phyloP scores from a whole-genome alignment of 176 grass and related monocot species.

The Bolboschoenus planiculmis region DNA sequence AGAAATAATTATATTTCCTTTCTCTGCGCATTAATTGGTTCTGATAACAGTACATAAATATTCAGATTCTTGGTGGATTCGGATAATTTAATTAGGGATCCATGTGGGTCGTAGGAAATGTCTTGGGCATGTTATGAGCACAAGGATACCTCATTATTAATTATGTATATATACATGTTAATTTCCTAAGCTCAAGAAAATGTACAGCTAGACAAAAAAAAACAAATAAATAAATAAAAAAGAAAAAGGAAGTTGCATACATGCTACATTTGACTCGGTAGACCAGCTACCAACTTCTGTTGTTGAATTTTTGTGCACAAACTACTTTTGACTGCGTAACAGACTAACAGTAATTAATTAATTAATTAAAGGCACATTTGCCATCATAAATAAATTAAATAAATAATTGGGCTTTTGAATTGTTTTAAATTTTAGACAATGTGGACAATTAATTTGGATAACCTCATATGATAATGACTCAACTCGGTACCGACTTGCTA shows the following conservation, averaged over 20 bases:
- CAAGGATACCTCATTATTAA: slow-evolving; percentile 2
- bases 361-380: neutral
- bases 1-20: slow-evolving; percentile 22
- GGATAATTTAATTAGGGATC: slow-evolving; percentile 12
- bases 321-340: neutral
- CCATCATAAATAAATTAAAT: slow-evolving; percentile 3
- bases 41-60: slow-evolving; percentile 3
- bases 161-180: neutral
- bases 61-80: slow-evolving; percentile 1
- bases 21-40: slow-evolving; percentile 12
- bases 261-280: slow-evolving; percentile 9
- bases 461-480: neutral
- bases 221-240: neutral
- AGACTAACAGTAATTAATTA: slow-evolving; percentile 1
- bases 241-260: neutral
- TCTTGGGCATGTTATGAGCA: slow-evolving; percentile 24
- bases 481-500: neutral
- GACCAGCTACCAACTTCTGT: neutral
- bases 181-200: slow-evolving; percentile 2
- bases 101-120: slow-evolving; percentile 17
- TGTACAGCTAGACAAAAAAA: neutral
- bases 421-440: neutral
- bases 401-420: neutral
- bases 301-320: slow-evolving; percentile 10
- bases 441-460: neutral